A percentile compares a stretch with the other conserved stretches of the same genome.
Evolutionary conservation across 2,329 filamentous ascomycete species (phyloP).

Genomic region (Clonostachys sp.): DNA sequence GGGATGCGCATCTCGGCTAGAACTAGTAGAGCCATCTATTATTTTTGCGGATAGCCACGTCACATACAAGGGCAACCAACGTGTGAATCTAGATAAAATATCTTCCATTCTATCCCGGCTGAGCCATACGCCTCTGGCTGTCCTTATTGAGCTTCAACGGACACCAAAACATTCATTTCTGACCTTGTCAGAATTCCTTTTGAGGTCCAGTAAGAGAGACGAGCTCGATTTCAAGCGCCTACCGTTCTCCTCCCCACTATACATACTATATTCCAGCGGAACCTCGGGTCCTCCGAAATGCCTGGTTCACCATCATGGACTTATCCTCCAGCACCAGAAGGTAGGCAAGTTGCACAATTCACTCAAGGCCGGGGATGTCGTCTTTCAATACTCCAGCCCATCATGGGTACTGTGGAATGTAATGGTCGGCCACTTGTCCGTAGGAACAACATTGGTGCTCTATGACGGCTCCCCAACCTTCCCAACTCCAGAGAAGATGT

Average conservation of each 20-base stretch:
- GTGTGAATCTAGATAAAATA: neutral
- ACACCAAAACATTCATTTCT: neutral
- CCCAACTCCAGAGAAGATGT: slow-evolving; percentile 2
- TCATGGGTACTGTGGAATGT: slow-evolving; percentile 1
- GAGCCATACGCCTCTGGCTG: neutral
- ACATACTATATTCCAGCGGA: neutral
- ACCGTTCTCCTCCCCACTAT: neutral
- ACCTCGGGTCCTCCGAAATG: slow-evolving; percentile 1
- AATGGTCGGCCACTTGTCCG: neutral
- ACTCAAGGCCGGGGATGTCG: neutral
- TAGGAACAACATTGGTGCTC: slow-evolving; percentile 1
- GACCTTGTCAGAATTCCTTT: neutral
- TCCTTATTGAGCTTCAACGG: neutral
- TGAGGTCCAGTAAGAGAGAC: neutral
- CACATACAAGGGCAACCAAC: neutral
- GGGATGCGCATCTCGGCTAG: neutral
- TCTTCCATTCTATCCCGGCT: neutral
- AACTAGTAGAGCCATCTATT: neutral
- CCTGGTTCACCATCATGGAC: slow-evolving; percentile 1
- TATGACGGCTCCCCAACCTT: slow-evolving; percentile 11
- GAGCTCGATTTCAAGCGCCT: neutral
- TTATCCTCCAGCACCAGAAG: neutral
- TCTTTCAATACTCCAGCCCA: slow-evolving; percentile 1
- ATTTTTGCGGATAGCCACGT: slow-evolving; percentile 1
- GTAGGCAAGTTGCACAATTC: neutral